Conservation (phyloP, 257 asterid genomes). For the Paraleonurus japonicus region DNA sequence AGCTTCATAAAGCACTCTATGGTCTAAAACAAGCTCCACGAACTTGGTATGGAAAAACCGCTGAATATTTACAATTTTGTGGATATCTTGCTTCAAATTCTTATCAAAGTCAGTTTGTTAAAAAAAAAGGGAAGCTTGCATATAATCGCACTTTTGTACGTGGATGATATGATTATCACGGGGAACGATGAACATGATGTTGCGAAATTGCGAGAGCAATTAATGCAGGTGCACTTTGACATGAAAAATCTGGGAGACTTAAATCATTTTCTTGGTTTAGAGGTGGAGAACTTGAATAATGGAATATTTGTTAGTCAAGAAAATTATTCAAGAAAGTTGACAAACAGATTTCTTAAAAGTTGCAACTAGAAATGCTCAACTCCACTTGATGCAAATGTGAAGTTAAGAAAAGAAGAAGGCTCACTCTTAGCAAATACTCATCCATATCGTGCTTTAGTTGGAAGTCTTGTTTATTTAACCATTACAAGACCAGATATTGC, state of each 20-base stretch:
- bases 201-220: neutral
- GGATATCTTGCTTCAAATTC: neutral
- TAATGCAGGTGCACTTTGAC: neutral
- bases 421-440: no score
- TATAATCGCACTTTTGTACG: neutral
- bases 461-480: no score
- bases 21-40: constrained; percentile 5
- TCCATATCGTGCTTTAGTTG: no score
- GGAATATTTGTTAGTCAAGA: constrained; percentile 7
- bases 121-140: neutral
- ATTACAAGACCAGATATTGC: no score
- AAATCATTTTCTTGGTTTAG: constrained; percentile 10
- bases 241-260: constrained; percentile 16
- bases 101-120: constrained; percentile 17
- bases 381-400: no score
- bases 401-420: no score
- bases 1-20: neutral
- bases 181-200: neutral
- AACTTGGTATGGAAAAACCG: constrained; percentile 14
- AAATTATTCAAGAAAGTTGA: no score
- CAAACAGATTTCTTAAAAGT: no score
- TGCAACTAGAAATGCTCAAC: no score
- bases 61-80: constrained; percentile 14
- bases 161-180: constrained; percentile 1
- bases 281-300: neutral